Conservation (phyloP, 306 rosid genomes). For the Coriaria nepalensis region DNA sequence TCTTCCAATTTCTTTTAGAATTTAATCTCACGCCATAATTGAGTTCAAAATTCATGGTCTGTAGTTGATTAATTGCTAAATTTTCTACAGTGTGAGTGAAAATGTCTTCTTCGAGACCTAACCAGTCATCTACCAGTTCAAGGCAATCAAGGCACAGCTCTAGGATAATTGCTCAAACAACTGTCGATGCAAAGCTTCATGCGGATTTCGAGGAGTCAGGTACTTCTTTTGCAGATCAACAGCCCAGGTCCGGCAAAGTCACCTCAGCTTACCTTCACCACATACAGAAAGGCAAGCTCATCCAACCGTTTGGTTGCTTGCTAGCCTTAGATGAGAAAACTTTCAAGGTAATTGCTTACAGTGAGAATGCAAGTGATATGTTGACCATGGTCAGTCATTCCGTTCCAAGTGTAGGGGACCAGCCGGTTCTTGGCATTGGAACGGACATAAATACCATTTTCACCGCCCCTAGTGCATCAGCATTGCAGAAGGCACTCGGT, state of each 20-base stretch:
- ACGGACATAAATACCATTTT: constrained; percentile 66
- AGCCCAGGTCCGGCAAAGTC: constrained; percentile 61
- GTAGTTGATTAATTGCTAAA: too few species aligned
- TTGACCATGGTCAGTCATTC: constrained; percentile 86
- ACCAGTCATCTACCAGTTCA: constrained; percentile 66
- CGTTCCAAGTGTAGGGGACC: constrained; percentile 86
- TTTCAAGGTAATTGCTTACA: constrained; percentile 75
- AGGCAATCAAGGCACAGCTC: constrained; percentile 70
- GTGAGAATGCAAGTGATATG: constrained; percentile 92
- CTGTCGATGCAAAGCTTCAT: constrained; percentile 84
- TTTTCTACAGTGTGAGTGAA: constrained; percentile 23
- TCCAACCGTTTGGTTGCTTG: constrained; percentile 93
- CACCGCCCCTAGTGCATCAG: constrained; percentile 74
- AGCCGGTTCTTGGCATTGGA: constrained; percentile 82
- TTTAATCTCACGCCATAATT: too few species aligned
- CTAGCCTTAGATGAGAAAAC: constrained; percentile 83
- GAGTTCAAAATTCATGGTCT: too few species aligned
- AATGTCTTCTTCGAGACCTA: constrained; percentile 80
- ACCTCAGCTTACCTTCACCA: constrained; percentile 82
- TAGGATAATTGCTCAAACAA: constrained; percentile 71
- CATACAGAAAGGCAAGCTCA: constrained; percentile 75
- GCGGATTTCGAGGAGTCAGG: constrained; percentile 83
- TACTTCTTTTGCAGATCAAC: constrained; percentile 49
- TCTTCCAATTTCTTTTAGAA: too few species aligned
- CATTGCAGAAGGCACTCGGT: constrained; percentile 79